Evolutionary conservation across 1,284 basidiomycete genomes (phyloP).

Genomic region (Marasmius sp.): DNA sequence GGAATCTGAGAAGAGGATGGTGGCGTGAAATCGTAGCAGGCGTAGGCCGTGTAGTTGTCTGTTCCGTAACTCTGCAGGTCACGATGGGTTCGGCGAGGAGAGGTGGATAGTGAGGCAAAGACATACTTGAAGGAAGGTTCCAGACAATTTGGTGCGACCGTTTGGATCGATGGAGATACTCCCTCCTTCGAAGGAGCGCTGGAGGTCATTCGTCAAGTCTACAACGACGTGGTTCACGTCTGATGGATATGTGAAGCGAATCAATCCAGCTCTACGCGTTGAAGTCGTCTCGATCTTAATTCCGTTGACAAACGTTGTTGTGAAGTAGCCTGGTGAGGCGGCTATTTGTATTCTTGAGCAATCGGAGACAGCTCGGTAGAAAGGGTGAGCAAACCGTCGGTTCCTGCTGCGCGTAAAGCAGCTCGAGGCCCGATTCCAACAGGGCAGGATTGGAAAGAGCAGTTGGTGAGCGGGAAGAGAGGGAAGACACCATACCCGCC

Average conservation of each 20-base stretch:
- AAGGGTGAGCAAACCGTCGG: constrained; percentile 33
- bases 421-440: constrained; percentile 40
- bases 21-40: constrained; percentile 45
- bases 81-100: background rate
- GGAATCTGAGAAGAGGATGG: constrained; percentile 16
- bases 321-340: constrained; percentile 47
- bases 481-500: constrained; percentile 52
- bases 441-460: constrained; percentile 39
- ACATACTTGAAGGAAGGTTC: constrained; percentile 43
- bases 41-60: constrained; percentile 47
- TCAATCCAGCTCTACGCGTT: constrained; percentile 43
- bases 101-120: background rate
- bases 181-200: constrained; percentile 50
- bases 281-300: constrained; percentile 48
- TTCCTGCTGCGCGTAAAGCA: constrained; percentile 35
- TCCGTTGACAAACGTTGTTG: constrained; percentile 43
- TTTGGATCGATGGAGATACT: constrained; percentile 29
- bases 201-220: constrained; percentile 49
- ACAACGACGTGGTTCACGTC: constrained; percentile 34
- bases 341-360: constrained; percentile 21
- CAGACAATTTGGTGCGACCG: constrained; percentile 37
- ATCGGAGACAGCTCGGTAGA: background rate
- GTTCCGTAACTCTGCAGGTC: constrained; percentile 42
- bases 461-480: constrained; percentile 43
- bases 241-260: constrained; percentile 40